Evolutionary conservation across 2,329 filamentous ascomycete species (phyloP).

Genomic region (Fusarium mundagurra): DNA sequence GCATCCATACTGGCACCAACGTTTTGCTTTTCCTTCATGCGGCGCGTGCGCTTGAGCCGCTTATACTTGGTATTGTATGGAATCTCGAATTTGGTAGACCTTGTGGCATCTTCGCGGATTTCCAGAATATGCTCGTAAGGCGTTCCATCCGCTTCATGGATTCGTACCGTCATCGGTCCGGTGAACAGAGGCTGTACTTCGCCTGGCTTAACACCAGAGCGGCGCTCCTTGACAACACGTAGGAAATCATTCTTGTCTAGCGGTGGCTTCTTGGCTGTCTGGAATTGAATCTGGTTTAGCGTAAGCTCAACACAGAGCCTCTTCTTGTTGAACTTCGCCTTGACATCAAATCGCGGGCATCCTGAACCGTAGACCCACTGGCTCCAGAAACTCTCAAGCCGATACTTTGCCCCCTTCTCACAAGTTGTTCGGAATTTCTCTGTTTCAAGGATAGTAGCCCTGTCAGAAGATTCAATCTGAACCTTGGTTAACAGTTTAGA

Average conservation of each 20-base stretch:
- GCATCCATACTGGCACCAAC: slow-evolving; percentile 67
- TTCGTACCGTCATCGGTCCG: slow-evolving; percentile 96
- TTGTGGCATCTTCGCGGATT: slow-evolving; percentile 85
- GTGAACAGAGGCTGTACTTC: slow-evolving; percentile 84
- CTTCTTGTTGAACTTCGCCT: slow-evolving; percentile 97
- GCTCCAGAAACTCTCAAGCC: slow-evolving; percentile 89
- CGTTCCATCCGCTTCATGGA: slow-evolving; percentile 97
- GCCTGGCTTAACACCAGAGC: slow-evolving; percentile 73
- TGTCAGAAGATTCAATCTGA: slow-evolving; percentile 68
- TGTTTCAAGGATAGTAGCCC: slow-evolving; percentile 78
- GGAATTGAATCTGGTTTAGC: slow-evolving; percentile 78
- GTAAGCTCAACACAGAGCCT: slow-evolving; percentile 92
- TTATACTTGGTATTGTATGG: slow-evolving; percentile 99
- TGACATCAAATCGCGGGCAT: slow-evolving; percentile 87
- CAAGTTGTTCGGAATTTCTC: slow-evolving; percentile 83
- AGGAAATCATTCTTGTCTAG: slow-evolving; percentile 82
- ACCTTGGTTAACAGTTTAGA: slow-evolving; percentile 87
- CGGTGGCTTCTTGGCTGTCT: slow-evolving; percentile 51
- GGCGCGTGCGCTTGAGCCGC: slow-evolving; percentile 86
- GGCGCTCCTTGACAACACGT: slow-evolving; percentile 83
- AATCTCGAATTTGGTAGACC: slow-evolving; percentile 84
- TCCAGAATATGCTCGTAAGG: slow-evolving; percentile 98
- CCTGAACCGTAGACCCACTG: slow-evolving; percentile 93
- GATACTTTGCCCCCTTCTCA: slow-evolving; percentile 87
- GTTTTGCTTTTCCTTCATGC: slow-evolving; percentile 78